phyloP scores from a whole-genome alignment of 2,329 filamentous ascomycete genomes.

The Penicillium sp. region DNA sequence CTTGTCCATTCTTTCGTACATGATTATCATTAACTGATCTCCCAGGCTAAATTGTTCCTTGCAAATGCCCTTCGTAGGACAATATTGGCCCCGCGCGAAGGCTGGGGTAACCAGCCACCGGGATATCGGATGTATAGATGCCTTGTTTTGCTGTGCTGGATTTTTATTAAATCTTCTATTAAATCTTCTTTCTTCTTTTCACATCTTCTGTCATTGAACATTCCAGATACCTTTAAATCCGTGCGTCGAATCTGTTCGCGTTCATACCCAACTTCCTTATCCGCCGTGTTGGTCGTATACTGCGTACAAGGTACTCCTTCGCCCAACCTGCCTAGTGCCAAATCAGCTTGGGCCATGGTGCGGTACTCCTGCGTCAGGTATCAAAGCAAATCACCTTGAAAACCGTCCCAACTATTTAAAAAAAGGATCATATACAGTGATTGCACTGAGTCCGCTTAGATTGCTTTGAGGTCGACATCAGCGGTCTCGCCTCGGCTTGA shows the following conservation, averaged over 20 bases:
- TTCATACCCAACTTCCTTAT: not conserved
- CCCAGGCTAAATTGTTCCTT: not conserved
- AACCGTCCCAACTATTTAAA: not conserved
- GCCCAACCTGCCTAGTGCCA: slow-evolving; percentile 1
- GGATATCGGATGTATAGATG: slow-evolving; percentile 22
- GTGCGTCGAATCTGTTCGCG: not conserved
- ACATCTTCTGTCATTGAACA: slow-evolving; percentile 4
- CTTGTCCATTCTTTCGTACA: not conserved
- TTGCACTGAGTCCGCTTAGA: not conserved
- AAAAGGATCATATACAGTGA: not conserved
- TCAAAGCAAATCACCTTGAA: slow-evolving; percentile 10
- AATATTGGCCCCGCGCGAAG: slow-evolving; percentile 22
- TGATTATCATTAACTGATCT: not conserved
- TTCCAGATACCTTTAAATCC: slow-evolving; percentile 1
- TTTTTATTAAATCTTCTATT: slow-evolving; percentile 1
- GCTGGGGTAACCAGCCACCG: slow-evolving; percentile 33
- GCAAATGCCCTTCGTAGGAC: slow-evolving; percentile 1
- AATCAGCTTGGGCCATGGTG: slow-evolving; percentile 14
- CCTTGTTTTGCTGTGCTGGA: not conserved
- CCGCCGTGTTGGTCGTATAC: slow-evolving; percentile 2
- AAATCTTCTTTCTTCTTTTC: not conserved
- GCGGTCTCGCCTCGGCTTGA: slow-evolving; percentile 12
- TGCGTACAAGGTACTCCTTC: no score
- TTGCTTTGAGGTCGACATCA: slow-evolving; percentile 11
- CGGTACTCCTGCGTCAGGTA: slow-evolving; percentile 20